phyloP scores from a whole-genome alignment of 345 rosid genomes.

The Populus euphratica region DNA sequence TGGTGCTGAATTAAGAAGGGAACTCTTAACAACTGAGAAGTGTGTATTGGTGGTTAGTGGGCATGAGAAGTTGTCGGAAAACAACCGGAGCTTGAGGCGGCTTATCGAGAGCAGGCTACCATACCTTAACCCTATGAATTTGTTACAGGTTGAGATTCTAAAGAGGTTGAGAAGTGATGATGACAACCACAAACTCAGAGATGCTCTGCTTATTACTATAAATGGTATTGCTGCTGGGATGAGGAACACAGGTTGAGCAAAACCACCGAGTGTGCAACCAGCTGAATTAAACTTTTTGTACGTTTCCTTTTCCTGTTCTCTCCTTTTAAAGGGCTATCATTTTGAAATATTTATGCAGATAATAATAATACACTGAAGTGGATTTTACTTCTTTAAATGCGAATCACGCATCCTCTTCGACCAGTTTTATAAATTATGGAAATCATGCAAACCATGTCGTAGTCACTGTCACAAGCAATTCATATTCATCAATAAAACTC shows the following conservation, averaged over 20 bases:
- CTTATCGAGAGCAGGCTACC: slow-evolving; percentile 90
- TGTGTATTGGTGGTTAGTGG: slow-evolving; percentile 70
- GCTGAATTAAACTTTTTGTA: neutral
- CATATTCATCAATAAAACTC: neutral
- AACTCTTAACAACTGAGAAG: slow-evolving; percentile 63
- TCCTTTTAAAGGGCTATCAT: neutral
- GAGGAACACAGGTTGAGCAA: slow-evolving; percentile 65
- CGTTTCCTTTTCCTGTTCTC: neutral
- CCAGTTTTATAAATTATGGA: neutral
- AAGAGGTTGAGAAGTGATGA: slow-evolving; percentile 82
- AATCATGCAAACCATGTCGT: neutral
- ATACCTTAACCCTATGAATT: slow-evolving; percentile 82
- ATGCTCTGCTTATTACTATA: slow-evolving; percentile 88
- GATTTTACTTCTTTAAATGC: neutral
- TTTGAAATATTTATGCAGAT: neutral
- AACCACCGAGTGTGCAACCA: neutral
- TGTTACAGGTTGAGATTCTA: slow-evolving; percentile 87
- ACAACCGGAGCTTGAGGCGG: slow-evolving; percentile 77
- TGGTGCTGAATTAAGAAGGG: slow-evolving; percentile 69
- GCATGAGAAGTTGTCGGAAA: slow-evolving; percentile 65
- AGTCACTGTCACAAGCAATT: neutral
- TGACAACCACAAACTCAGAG: slow-evolving; percentile 77
- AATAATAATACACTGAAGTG: neutral
- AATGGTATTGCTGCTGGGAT: slow-evolving; percentile 97
- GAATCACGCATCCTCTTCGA: neutral